Percentiles rank a stretch among this genome's conserved stretches.
These are phyloP conservation scores for Jackrogersella multiformis DNA, from an alignment of 495 filamentous ascomycete species.

Conservation along the genomic window DNA sequence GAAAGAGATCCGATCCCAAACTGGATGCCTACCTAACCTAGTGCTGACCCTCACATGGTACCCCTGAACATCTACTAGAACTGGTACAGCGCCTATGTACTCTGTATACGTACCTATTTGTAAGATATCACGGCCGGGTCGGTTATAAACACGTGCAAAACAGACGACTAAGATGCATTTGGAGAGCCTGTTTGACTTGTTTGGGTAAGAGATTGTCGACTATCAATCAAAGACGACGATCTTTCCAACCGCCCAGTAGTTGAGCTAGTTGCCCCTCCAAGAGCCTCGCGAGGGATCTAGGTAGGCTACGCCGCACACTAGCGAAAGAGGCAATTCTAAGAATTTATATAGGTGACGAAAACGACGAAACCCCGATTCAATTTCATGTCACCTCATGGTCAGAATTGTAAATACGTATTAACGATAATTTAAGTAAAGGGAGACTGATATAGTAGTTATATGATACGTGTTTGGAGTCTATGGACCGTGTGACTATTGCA, in stretches of 20 bases:
- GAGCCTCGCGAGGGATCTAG: constrained; percentile 12
- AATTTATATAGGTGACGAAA: constrained; percentile 2
- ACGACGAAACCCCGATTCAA: neutral
- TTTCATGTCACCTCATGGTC: constrained; percentile 2
- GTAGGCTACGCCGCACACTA: constrained; percentile 7
- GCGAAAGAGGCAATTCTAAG: constrained; percentile 20
- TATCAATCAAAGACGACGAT: constrained; percentile 15
- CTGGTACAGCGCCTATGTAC: neutral
- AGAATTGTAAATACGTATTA: constrained; percentile 1
- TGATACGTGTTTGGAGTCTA: too few species aligned
- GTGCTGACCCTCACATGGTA: constrained; percentile 1
- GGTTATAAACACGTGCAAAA: constrained; percentile 16
- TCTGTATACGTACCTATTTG: neutral
- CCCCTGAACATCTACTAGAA: neutral
- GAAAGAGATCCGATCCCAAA: neutral
- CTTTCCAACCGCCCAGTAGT: neutral
- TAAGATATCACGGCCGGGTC: constrained; percentile 1
- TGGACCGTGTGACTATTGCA: too few species aligned
- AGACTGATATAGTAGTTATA: neutral
- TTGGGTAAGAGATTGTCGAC: constrained; percentile 12
- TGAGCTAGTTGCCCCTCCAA: neutral
- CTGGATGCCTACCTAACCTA: too few species aligned
- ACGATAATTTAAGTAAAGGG: neutral
- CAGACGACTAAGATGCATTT: neutral
- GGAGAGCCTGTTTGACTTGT: neutral